Base-by-base conservation (phyloP, 257 asterid genomes). In the Catharanthus roseus region DNA sequence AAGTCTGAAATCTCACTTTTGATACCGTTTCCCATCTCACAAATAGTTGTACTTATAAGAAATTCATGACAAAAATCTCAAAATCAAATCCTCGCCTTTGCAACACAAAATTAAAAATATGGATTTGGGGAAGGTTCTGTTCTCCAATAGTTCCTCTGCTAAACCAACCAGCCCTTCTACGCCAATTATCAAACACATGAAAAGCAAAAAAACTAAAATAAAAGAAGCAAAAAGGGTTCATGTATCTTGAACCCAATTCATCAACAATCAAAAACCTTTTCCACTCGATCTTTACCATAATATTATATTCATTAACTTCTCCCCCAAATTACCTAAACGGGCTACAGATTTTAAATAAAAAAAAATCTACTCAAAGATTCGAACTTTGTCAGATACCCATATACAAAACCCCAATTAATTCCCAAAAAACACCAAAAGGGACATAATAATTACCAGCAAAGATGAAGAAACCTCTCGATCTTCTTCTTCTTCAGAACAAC, bases 381-480 rank as follows among this genome's bases (percentile, higher is more conserved):
- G 54, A 13, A 42, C 54, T 45, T 39, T 41, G 28, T 65, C 55
- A 42, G n/a, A 42, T 6, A 65, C 16, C 13, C 34, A 23, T 11
- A 41, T 5, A 24, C 38, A 53, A 41, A 5, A 18, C 47, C 45
- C 64, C 65, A 61, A 61, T 31, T 3, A 11, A 31, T 29, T 29
- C 3, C 47, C 62, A 68, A 34, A 51, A 38, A 29, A 73, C 53
- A 6, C 12, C 2, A 47, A 1, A 71, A 41, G 47, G 47, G 56
- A 42, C n/a, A 5, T 15, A 51, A 61, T 13, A 41, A 39, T 68
- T 64, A 86, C 80, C 86, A 68, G 57, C 68, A 74, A 10, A 61
- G 76, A 50, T 5, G 87, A 83, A 77, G 87, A 83, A 77, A 78
- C 88, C 65, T 74, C 84, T 18, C 65, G 79, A 29, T n/a, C 57